Evolutionary conservation across 2,329 filamentous ascomycete genomes (phyloP), one percentile per base, ranked within the genome.

Genomic region (Aspergillus pseudoviridinutans): DNA sequence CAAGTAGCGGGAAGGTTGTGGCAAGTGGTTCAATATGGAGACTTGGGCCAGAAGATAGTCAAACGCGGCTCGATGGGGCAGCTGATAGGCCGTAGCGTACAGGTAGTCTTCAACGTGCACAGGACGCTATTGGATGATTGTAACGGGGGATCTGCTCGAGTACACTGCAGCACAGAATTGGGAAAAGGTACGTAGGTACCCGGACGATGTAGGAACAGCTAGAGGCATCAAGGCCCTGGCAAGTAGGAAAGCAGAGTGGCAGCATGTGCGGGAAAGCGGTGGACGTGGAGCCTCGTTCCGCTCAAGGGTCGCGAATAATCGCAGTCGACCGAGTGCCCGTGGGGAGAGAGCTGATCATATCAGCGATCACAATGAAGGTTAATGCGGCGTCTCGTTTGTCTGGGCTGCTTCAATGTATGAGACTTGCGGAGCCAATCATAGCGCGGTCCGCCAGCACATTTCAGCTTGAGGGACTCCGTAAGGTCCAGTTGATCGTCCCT

Each of bases 191-290:
- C 20, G 24, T 47, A 25, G 44, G 41, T 10, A 44, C 41, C 20
- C 25, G 50, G 17, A 52, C 20, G 46, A 50, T 32, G 54, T 41
- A 25, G 42, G 29, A 50, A 24, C 5, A 53, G 3, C 25, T 28
- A n/a, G 25, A 27, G 12, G 20, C 24, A 47, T 27, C 24, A 24
- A 25, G 2, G 44, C 22, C 44, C 32, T 49, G 56, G 56, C 63
- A 64, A 65, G 63, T 65, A 38, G 53, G 59, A 65, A 49, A 49
- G 54, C 57, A 50, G 55, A 20, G 46, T 58, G 55, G 22, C 27
- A n/a, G 32, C 63, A 65, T 65, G 63, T 65, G 63, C 58, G 56
- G 49, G 32, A 54, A 63, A 28, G 47, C n/a, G 44, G 25, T 58
- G 54, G 54, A 59, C 41, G 20, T 52, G 27, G 50, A 49, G 41